Conservation (phyloP, 2,329 filamentous ascomycete genomes). For the Fusarium mexicanum region DNA sequence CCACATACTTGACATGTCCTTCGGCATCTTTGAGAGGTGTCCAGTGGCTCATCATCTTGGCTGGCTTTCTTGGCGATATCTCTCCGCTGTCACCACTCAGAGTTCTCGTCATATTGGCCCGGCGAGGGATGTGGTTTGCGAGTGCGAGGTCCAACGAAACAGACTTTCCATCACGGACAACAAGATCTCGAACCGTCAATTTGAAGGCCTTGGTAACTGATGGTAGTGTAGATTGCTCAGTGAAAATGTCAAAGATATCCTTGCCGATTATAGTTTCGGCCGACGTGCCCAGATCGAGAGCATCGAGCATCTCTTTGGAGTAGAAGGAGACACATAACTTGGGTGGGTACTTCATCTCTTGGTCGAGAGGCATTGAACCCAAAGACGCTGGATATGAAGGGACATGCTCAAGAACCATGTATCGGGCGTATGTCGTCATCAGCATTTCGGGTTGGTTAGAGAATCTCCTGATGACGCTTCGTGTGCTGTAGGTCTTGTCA, state of each 20-base stretch:
- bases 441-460: constrained; percentile 35
- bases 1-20: constrained; percentile 40
- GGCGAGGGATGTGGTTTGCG: constrained; percentile 41
- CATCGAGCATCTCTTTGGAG: constrained; percentile 57
- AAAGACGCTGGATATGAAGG: constrained; percentile 38
- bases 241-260: constrained; percentile 66
- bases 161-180: constrained; percentile 50
- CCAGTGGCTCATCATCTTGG: constrained; percentile 45
- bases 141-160: constrained; percentile 45
- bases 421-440: constrained; percentile 45
- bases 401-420: constrained; percentile 46
- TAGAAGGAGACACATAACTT: constrained; percentile 57
- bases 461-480: constrained; percentile 37
- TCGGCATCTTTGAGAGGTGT: constrained; percentile 41
- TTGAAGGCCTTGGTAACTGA: constrained; percentile 57
- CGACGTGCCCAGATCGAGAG: constrained; percentile 55
- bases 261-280: constrained; percentile 53
- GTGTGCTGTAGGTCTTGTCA: constrained; percentile 43
- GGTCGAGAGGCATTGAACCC: constrained; percentile 40
- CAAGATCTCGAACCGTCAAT: constrained; percentile 52
- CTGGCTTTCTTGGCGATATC: constrained; percentile 25
- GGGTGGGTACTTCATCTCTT: constrained; percentile 42
- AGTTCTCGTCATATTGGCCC: constrained; percentile 35
- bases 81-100: constrained; percentile 29
- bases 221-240: constrained; percentile 56